phyloP scores from a whole-genome alignment of 140 eudicot genomes.

The Bidens hawaiensis region DNA sequence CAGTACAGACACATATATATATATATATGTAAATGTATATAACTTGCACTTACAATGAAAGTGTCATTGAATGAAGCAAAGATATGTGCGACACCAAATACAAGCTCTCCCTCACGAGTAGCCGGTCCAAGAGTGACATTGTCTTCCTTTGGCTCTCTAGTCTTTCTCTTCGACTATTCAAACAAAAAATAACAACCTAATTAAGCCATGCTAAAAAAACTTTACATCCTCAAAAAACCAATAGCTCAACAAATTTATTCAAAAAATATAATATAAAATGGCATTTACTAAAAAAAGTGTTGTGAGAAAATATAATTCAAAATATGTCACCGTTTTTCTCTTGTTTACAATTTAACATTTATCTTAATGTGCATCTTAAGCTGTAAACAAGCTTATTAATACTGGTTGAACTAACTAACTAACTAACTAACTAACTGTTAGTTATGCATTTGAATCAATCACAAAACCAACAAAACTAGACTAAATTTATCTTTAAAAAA shows the following conservation, averaged over 20 bases:
- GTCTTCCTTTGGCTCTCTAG: background rate
- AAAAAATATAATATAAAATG: too few species aligned
- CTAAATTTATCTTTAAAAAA: too few species aligned
- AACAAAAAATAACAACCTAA: too few species aligned
- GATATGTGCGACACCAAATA: background rate
- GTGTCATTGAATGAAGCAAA: background rate
- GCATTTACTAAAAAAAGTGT: too few species aligned
- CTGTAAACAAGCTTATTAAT: too few species aligned
- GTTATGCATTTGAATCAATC: too few species aligned
- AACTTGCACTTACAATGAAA: background rate
- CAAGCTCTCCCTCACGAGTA: background rate
- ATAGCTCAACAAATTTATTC: background rate
- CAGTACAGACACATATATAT: too few species aligned
- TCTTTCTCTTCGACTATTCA: background rate
- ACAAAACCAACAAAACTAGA: too few species aligned
- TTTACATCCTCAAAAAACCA: background rate
- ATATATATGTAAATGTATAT: too few species aligned
- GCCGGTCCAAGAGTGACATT: background rate
- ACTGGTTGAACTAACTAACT: too few species aligned
- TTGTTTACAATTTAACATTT: background rate
- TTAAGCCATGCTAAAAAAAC: too few species aligned
- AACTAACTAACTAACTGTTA: too few species aligned
- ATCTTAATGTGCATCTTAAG: background rate
- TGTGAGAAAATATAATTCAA: background rate
- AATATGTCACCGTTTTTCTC: background rate